A percentile compares a stretch with the other conserved stretches of the same genome.
Evolutionary conservation across 148 eudicot genomes (phyloP).

Genomic region (Arbutus unedo): DNA sequence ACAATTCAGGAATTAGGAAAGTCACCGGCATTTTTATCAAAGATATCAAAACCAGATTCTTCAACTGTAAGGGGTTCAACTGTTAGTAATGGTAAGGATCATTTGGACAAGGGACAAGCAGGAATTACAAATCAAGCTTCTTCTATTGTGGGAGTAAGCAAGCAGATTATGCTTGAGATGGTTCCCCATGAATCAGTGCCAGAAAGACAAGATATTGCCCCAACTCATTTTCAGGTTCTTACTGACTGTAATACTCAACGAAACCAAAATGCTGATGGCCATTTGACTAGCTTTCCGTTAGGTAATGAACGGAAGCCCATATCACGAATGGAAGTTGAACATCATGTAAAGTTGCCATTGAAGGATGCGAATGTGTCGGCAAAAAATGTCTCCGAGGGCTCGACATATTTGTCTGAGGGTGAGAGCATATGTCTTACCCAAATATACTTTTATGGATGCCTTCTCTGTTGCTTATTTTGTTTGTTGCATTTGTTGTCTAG

Average conservation of each 20-base stretch:
- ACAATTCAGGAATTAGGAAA: conserved; percentile 33
- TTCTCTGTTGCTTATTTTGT: conserved; percentile 21
- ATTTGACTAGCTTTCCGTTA: conserved; percentile 33
- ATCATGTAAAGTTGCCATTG: conserved; percentile 29
- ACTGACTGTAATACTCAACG: conserved; percentile 34
- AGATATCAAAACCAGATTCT: conserved; percentile 32
- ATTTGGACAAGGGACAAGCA: conserved; percentile 28
- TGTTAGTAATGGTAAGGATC: conserved; percentile 30
- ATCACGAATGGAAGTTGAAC: conserved; percentile 39
- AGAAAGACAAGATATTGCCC: conserved; percentile 40
- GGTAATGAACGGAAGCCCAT: conserved; percentile 47
- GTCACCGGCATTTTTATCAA: conserved; percentile 32
- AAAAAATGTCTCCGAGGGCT: conserved; percentile 34
- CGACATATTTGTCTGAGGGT: conserved; percentile 33
- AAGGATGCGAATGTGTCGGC: conserved; percentile 39
- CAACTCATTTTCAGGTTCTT: conserved; percentile 36
- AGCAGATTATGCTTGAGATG: conserved; percentile 53
- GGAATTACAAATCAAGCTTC: conserved; percentile 30
- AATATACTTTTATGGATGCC: conserved; percentile 6
- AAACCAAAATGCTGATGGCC: conserved; percentile 36
- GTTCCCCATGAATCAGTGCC: conserved; percentile 34
- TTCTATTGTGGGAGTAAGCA: conserved; percentile 32
- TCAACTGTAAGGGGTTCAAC: conserved; percentile 35
- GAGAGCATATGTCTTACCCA: conserved; percentile 9
- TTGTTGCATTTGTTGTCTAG: conserved; percentile 20